Conservation (phyloP, 306 rosid species). For the Trifolium pratense region DNA sequence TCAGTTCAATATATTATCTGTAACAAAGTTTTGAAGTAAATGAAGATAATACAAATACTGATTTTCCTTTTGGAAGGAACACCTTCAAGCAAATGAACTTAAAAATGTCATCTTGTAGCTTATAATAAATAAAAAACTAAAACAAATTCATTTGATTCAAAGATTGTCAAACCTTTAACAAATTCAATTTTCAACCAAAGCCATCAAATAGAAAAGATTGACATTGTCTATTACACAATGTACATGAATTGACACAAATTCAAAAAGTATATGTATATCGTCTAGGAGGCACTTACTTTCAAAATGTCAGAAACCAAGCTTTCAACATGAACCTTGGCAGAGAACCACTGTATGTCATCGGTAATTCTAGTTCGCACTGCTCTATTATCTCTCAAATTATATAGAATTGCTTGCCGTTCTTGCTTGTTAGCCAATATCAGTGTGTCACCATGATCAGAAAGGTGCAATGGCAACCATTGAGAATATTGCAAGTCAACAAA, state of each 20-base stretch:
- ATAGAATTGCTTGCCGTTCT: not conserved
- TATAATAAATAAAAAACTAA: not conserved
- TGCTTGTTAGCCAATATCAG: constrained; percentile 13
- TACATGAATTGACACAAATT: not conserved
- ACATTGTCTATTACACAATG: not conserved
- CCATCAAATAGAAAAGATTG: constrained; percentile 14
- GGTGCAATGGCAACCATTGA: constrained; percentile 2
- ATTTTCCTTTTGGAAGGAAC: not conserved
- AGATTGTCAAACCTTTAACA: not conserved
- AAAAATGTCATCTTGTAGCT: not conserved
- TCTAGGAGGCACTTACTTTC: constrained; percentile 15
- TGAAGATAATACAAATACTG: not conserved
- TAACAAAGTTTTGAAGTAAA: constrained; percentile 11
- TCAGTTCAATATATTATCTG: not conserved
- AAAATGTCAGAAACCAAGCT: constrained; percentile 21
- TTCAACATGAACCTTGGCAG: not conserved
- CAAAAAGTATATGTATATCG: not conserved
- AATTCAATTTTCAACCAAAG: not conserved
- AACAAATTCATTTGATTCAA: constrained; percentile 10
- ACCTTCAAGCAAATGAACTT: not conserved
- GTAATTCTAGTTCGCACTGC: constrained; percentile 5
- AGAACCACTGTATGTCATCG: constrained; percentile 10
- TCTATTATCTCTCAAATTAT: constrained; percentile 2
- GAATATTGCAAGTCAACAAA: not conserved
- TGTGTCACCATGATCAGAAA: not conserved